Evolutionary conservation across 2,329 filamentous ascomycete species (phyloP).

Genomic region (Aspergillus sp.): DNA sequence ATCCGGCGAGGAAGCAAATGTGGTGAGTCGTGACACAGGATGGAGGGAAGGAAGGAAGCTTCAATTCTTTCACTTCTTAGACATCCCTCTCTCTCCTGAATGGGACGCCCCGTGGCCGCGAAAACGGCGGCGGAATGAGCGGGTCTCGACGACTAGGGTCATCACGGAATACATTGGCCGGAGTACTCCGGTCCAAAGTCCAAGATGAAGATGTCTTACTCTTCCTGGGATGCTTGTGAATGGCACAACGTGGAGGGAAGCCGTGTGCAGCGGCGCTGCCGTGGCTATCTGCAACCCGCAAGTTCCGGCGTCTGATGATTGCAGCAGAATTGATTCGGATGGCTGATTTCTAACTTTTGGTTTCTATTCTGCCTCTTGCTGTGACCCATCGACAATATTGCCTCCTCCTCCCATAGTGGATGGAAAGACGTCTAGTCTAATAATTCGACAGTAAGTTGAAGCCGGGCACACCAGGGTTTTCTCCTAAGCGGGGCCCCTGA

Average conservation of each 20-base stretch:
- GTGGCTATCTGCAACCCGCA: constrained; percentile 1
- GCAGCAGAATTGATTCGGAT: background rate
- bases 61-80: background rate
- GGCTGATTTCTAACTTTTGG: background rate
- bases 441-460: background rate
- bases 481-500: background rate
- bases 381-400: background rate
- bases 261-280: background rate
- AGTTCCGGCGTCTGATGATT: background rate
- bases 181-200: background rate
- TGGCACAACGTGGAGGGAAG: constrained; percentile 2
- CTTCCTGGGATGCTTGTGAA: background rate
- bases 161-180: background rate
- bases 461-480: background rate
- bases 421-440: background rate
- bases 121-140: background rate
- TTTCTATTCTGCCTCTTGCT: background rate
- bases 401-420: background rate
- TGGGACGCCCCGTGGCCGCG: background rate
- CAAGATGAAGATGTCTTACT: background rate
- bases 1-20: background rate
- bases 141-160: background rate
- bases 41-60: background rate
- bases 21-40: background rate
- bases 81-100: too few relatives aligned